Evolutionary conservation across 2,329 filamentous ascomycete species (phyloP), one percentile per base, ranked within the genome.

Genomic region (Calonectria pseudoturangicola): DNA sequence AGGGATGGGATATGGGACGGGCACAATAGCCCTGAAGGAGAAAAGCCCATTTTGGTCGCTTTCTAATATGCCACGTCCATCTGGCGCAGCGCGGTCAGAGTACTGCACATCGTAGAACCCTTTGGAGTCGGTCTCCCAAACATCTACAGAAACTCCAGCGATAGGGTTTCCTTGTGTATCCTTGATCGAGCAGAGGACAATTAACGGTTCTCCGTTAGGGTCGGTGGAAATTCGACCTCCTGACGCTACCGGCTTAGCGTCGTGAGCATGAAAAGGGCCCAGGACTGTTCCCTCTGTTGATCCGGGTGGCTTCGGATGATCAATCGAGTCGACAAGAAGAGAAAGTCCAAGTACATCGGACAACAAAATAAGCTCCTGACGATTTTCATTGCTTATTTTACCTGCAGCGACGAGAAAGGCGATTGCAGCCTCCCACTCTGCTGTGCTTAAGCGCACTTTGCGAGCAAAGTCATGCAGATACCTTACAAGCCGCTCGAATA

Each of bases 1-100:
- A 2, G 95, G 94, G 79, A 97, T 96, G 0, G 94, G 93, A 84
- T 98, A 98, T 69, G 93, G 92, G 71, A 97, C 95, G 0, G 95
- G 95, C 74, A 93, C 92, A 81, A 98, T 94, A 0, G 93, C 94
- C 80, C 92, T 92, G 86, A 97, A 98, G 92, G 93, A 97, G 83
- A 98, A 75, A 2, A 45, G 48, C 10, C 80, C 81, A 8, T 80
- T 64, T 5, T 72, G 72, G 45, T 81, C 80, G 41, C 78, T 81
- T 4, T 67, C 70, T 68, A 83, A 72, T 33, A 80, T 65, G 47
- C 76, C 77, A 1, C 82, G 79, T 66, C 80, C 81, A 71, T 79
- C 81, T 1, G 82, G 79, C 10, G 73, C 88, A 12, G 88, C 83
- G 5, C 91, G 85, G 13, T 89, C 89, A 0, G 88, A 85, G 79